A percentile compares a stretch with the other conserved stretches of the same genome.
These are phyloP conservation scores for Lyophyllum semitale DNA, from an alignment of 768 basidiomycete species.

Conservation along the genomic window DNA sequence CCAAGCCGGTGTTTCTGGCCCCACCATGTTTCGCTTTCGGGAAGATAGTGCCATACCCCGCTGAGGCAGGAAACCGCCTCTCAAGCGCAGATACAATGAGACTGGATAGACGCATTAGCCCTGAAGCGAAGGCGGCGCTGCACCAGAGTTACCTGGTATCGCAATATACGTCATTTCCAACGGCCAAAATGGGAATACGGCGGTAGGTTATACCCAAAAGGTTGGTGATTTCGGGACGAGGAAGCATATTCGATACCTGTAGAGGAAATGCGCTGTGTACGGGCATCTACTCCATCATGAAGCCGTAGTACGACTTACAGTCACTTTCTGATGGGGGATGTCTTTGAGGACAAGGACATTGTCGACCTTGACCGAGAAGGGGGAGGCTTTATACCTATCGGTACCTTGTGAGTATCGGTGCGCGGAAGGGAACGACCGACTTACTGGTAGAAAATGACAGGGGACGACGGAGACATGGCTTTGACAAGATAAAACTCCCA, in stretches of 20 bases:
- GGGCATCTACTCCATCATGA: neutral
- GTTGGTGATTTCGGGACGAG: constrained; percentile 58
- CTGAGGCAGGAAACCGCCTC: constrained; percentile 51
- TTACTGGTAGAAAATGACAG: constrained; percentile 51
- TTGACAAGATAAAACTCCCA: too few species aligned
- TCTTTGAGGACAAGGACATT: constrained; percentile 50
- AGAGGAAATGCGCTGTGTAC: neutral
- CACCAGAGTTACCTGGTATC: constrained; percentile 43
- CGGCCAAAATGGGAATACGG: constrained; percentile 59
- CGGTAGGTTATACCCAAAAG: constrained; percentile 56
- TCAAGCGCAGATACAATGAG: constrained; percentile 55
- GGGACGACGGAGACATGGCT: constrained; percentile 13
- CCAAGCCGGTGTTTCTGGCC: constrained; percentile 44
- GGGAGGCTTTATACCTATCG: constrained; percentile 52
- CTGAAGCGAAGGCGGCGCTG: neutral
- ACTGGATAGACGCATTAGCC: constrained; percentile 18
- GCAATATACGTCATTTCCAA: constrained; percentile 63
- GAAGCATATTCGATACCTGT: constrained; percentile 51
- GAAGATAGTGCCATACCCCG: constrained; percentile 50
- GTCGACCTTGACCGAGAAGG: constrained; percentile 53
- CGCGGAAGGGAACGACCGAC: constrained; percentile 8
- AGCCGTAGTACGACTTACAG: constrained; percentile 33
- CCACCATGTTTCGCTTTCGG: constrained; percentile 43
- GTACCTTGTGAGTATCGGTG: neutral
- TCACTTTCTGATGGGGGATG: constrained; percentile 48